These are phyloP conservation scores for Echria macrotheca DNA, from an alignment of 495 filamentous ascomycete genomes.

Conservation along the genomic window DNA sequence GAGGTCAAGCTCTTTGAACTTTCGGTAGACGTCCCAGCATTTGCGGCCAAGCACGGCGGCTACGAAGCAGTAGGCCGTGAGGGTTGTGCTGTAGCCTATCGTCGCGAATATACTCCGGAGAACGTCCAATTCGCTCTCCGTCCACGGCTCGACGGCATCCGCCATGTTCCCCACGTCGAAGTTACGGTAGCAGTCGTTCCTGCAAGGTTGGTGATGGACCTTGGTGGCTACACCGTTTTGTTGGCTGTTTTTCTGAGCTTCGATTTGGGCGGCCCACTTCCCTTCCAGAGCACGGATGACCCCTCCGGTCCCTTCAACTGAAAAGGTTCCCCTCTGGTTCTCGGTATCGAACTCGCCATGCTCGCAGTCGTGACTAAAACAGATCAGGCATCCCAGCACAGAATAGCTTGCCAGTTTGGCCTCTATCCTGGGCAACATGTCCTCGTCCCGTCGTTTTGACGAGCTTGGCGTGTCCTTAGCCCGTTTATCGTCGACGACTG, in stretches of 20 bases:
- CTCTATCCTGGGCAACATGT: slow-evolving; percentile 29
- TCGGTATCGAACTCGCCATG: slow-evolving; percentile 44
- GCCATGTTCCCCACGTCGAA: slow-evolving; percentile 24
- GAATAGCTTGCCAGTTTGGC: slow-evolving; percentile 38
- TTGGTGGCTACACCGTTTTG: slow-evolving; percentile 6
- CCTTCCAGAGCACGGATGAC: slow-evolving; percentile 15
- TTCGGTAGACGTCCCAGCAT: slow-evolving; percentile 47
- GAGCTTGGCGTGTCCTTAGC: slow-evolving; percentile 39
- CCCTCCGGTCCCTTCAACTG: slow-evolving; percentile 29
- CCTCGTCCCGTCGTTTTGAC: slow-evolving; percentile 18
- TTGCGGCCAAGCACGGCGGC: slow-evolving; percentile 37
- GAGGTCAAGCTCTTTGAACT: slow-evolving; percentile 38
- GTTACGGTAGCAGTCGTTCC: slow-evolving; percentile 37
- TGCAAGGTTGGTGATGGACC: slow-evolving; percentile 25
- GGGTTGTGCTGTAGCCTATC: slow-evolving; percentile 29
- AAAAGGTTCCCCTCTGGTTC: slow-evolving; percentile 41
- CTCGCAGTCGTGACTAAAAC: slow-evolving; percentile 45
- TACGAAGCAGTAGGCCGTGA: slow-evolving; percentile 37
- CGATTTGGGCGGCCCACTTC: slow-evolving; percentile 24
- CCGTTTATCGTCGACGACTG: slow-evolving; percentile 39
- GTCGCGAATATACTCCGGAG: slow-evolving; percentile 34
- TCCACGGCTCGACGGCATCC: slow-evolving; percentile 27
- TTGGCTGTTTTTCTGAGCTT: slow-evolving; percentile 13
- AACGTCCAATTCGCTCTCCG: slow-evolving; percentile 34
- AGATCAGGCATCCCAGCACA: slow-evolving; percentile 41